Evolutionary conservation across 768 basidiomycete genomes (phyloP).

Genomic region (Agrocybe praecox): DNA sequence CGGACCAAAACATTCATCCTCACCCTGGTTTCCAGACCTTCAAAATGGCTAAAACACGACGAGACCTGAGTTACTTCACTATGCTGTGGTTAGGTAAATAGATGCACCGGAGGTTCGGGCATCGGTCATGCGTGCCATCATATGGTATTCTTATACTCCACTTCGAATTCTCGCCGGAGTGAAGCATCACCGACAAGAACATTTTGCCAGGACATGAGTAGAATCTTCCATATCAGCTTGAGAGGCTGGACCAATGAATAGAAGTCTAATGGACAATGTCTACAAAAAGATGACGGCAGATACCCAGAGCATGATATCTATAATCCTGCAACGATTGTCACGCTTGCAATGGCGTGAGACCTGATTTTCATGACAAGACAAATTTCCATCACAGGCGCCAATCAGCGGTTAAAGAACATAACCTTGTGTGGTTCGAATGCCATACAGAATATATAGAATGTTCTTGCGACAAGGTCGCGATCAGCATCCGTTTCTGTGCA

Average conservation of each 20-base stretch:
- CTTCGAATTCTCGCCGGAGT: background rate
- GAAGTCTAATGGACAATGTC: background rate
- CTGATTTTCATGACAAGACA: background rate
- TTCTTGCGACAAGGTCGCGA: conserved; percentile 9
- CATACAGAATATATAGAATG: background rate
- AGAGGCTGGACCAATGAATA: background rate
- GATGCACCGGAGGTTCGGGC: background rate
- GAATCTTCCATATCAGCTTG: background rate
- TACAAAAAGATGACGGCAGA: background rate
- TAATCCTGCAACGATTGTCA: background rate
- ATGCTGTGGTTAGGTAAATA: too few species aligned
- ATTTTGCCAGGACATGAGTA: background rate
- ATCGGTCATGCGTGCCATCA: background rate
- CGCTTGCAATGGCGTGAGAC: background rate
- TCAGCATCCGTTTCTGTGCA: background rate
- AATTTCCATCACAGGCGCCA: background rate
- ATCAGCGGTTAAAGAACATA: background rate
- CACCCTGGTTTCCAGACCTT: background rate
- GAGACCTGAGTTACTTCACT: too few species aligned
- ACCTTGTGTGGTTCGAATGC: background rate
- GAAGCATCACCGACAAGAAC: background rate
- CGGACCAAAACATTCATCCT: background rate
- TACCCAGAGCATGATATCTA: background rate
- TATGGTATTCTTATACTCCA: background rate
- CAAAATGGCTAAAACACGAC: background rate